Evolutionary conservation across 2,329 filamentous ascomycete genomes (phyloP), one percentile per base, ranked within the genome.

Genomic region (Fusarium avenaceum): DNA sequence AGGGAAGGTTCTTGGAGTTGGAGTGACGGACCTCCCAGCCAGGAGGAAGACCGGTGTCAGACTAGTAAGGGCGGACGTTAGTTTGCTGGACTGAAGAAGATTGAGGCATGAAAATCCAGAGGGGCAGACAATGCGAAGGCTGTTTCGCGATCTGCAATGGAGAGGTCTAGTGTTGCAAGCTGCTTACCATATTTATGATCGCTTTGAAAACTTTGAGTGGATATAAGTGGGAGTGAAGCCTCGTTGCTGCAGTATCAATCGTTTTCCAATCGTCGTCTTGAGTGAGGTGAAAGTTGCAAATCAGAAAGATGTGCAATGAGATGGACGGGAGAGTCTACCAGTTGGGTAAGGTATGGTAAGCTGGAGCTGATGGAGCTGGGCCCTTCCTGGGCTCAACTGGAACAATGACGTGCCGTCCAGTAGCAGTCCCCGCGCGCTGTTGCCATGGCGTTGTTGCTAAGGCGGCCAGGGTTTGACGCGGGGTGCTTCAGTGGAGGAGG

Each of bases 1-100:
- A 99, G 38, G 96, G 96, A 35, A 98, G 91, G 82, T 97, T 97
- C 85, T 97, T 98, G 81, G 93, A 97, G 85, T 97, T 97, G 80
- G 93, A 97, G 83, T 96, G 93, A 79, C 96, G 93, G 77, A 99
- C 93, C 83, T 98, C 96, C 94, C 95, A 97, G 79, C 90, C 89
- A 49, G 89, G 80, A 66, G 94, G 94, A 68, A 97, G 89, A 78
- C 95, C 95, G 72, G 91, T 90, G 57, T 94, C 91, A 76, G 87
- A 82, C 89, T 91, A 72, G n/a, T 8, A 13, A 14, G 50, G 30
- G 28, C 7, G 26, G 22, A 14, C 26, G 54, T 70, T 57, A 71
- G 65, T 39, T 26, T 13, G 11, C 20, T 47, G 35, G 6, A 43
- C n/a, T 33, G 57, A n/a, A 39, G 20, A 22, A 22, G 26, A n/a